Base-by-base conservation (phyloP, 176 grass and related monocot species). In the Hsuehochloa calcarea region DNA sequence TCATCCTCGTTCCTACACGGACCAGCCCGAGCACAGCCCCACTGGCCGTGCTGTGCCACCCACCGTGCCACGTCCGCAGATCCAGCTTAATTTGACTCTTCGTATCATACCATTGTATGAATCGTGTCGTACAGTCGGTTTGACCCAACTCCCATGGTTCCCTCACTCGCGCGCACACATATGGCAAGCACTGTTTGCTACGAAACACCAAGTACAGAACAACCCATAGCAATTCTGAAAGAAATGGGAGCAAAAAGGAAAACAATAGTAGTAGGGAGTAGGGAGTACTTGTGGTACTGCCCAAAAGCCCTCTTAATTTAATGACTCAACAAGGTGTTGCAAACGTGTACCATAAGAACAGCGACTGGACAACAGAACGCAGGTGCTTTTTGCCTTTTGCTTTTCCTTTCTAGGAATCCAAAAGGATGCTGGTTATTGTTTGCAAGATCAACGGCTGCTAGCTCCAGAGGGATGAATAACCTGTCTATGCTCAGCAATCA, bases 311-410 rank as follows among this genome's bases (percentile, higher is more conserved):
- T 10, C 54, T n/a, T 58, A 66, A 52, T 78, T 73, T 67, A 68
- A 75, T 41, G 23, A 61, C 39, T 19, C 19, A 17, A 10, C n/a
- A 66, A 16, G 41, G 25, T 62, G 45, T 47, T 40, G 40, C 60
- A 47, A 65, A 80, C 39, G 82, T 74, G 76, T 80, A 68, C 40
- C 47, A 41, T 46, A 55, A 68, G 40, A 85, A 75, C 62, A 81
- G 43, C 61, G 61, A 81, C 77, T 0, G 15, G 34, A 20, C 87
- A 85, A 60, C 68, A 50, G 81, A 84, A 85, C 2, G 27, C 16
- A 59, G 68, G 75, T 68, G 49, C 82, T 74, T 44, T 45, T 44
- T 45, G 0, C 4, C 12, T 47, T 85, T 61, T 20, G 26, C 16
- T 45, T 51, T 61, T 38, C 22, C 1, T 68, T 59, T 85, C 40